phyloP scores from a whole-genome alignment of 139 green algal genomes.

The Edaphochlamys debaryana region DNA sequence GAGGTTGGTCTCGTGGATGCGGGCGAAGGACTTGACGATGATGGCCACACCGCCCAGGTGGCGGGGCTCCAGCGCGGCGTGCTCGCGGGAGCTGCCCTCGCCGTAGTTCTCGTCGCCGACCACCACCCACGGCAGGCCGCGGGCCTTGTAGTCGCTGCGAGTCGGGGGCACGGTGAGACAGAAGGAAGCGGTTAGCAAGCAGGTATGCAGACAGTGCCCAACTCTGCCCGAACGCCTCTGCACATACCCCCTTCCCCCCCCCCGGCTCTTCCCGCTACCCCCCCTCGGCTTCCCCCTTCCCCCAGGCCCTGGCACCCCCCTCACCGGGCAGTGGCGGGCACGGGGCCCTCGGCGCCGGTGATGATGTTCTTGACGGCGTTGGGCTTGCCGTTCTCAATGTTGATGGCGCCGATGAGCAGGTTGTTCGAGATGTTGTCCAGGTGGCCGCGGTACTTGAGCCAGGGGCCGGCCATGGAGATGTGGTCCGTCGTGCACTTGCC shows the following conservation, averaged over 20 bases:
- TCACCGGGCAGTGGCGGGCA: constrained; percentile 66
- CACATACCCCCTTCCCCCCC: too few relatives aligned
- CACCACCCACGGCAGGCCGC: constrained; percentile 85
- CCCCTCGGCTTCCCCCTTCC: too few relatives aligned
- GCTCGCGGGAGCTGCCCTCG: constrained; percentile 90
- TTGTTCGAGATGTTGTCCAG: constrained; percentile 99
- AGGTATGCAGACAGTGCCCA: background rate
- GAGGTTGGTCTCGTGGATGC: constrained; percentile 98
- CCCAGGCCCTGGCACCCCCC: too few relatives aligned
- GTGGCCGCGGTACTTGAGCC: constrained; percentile 97
- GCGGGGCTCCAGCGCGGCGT: constrained; percentile 94
- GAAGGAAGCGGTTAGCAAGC: background rate
- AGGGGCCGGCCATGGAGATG: constrained; percentile 97
- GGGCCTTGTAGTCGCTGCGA: constrained; percentile 84
- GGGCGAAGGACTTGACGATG: constrained; percentile 95
- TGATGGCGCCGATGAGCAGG: constrained; percentile 96
- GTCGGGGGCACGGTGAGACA: constrained; percentile 49
- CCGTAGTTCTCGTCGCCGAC: constrained; percentile 95
- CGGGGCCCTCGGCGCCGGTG: constrained; percentile 63
- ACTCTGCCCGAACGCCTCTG: too few relatives aligned
- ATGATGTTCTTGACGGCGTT: constrained; percentile 64
- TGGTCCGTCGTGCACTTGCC: constrained; percentile 99
- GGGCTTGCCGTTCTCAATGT: constrained; percentile 88
- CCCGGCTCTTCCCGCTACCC: too few relatives aligned
- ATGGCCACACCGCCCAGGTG: constrained; percentile 92